Base-by-base conservation (phyloP, 805 yeast species). In the Candida mattraensis region DNA sequence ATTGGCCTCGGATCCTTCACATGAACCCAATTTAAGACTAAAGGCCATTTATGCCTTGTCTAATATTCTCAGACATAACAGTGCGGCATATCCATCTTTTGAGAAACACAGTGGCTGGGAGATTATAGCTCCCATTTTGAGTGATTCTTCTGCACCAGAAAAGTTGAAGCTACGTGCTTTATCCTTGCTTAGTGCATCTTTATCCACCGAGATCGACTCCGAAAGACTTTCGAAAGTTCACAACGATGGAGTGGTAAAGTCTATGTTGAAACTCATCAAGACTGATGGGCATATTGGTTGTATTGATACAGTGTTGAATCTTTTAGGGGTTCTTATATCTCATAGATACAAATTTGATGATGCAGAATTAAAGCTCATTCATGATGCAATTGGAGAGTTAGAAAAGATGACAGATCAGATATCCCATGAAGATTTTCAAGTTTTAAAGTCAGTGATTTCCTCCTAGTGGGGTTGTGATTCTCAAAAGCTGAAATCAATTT, bases 41-140 rank as follows among this genome's bases (percentile, higher is more conserved):
- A 89, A 89, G 56, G 79, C 87, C 0, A 54, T 88, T 18, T 86
- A 84, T 55, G 96, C 97, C 0, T 61, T 91, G 12, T 75, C 94
- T 0, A 78, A 82, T 24, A 66, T 80, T 10, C 60, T 87, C 5
- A 76, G 95, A 53, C 89, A 91, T 61, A 80, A 78, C 53, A 60
- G 64, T 18, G 63, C 61, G 0, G 82, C 79, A 3, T 78, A 77
- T 39, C 61, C 64, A 4, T 55, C 66, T 42, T 91, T 93, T 50
- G 74, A 66, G 25, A 56, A 65, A 19, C 47, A 58, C 4, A 57
- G 73, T 12, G 97, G 97, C 7, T 83, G 94, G 83, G 63, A 65
- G 4, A 49, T 74, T 11, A 53, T 82, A 12, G 58, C 69, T 1
- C 44, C 47, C 3, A 26, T 53, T 3, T 28, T 61, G 21, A 23